phyloP scores from a whole-genome alignment of 305 asterid species.

The Fraxinus floribunda region DNA sequence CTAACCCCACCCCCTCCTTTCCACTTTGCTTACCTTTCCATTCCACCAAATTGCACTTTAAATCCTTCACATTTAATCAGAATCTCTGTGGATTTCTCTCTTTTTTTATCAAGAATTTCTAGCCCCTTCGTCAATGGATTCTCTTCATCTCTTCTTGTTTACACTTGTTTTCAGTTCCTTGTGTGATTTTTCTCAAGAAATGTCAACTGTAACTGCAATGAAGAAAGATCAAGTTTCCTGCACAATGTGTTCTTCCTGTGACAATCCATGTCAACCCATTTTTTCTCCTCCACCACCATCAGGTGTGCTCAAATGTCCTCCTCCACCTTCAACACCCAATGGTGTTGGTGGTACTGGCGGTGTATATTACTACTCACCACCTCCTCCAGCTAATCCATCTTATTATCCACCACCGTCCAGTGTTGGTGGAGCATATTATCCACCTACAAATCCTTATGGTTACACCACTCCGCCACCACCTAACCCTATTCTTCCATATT shows the following conservation, averaged over 20 bases:
- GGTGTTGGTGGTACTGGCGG: not conserved
- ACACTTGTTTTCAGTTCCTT: constrained; percentile 12
- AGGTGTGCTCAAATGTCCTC: constrained; percentile 24
- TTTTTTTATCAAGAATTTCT: not conserved
- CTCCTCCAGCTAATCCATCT: constrained; percentile 1
- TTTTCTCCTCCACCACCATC: constrained; percentile 44
- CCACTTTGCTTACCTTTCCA: constrained; percentile 24
- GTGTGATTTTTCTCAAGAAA: constrained; percentile 22
- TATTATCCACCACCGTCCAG: not conserved
- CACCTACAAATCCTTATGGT: not conserved
- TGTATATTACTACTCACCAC: constrained; percentile 2
- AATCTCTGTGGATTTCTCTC: not conserved
- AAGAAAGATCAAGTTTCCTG: constrained; percentile 55
- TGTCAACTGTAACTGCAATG: constrained; percentile 38
- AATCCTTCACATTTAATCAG: not conserved
- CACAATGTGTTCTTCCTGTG: constrained; percentile 68
- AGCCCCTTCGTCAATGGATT: constrained; percentile 15
- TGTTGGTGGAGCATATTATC: constrained; percentile 10
- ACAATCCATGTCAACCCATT: constrained; percentile 69
- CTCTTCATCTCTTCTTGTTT: constrained; percentile 25
- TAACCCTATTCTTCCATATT: constrained; percentile 4
- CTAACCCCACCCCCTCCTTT: constrained; percentile 19
- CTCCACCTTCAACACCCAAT: constrained; percentile 37
- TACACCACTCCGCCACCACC: constrained; percentile 15
- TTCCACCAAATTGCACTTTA: constrained; percentile 9